Conservation (phyloP, 768 basidiomycete genomes). For the Amanita jacksonii region DNA sequence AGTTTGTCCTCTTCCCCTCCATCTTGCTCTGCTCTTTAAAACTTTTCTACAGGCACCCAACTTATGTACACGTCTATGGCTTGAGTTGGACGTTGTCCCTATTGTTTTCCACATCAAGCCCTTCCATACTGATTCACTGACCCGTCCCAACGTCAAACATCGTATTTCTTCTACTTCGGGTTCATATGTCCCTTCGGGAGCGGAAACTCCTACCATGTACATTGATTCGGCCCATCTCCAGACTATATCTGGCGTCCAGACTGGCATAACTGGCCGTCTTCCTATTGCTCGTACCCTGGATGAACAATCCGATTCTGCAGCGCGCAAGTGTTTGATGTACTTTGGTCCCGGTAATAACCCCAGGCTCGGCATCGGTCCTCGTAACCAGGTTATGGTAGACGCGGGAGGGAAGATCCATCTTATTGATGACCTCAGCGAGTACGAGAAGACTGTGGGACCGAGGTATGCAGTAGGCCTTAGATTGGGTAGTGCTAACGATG, state of each 20-base stretch:
- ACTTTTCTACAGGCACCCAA: conserved; percentile 50
- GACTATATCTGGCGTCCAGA: conserved; percentile 30
- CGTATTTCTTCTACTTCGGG: conserved; percentile 74
- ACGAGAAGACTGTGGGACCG: conserved; percentile 57
- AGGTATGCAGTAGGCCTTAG: conserved; percentile 26
- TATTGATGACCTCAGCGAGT: conserved; percentile 74
- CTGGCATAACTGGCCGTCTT: conserved; percentile 44
- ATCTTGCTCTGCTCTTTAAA: conserved; percentile 12
- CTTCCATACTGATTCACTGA: conserved; percentile 70
- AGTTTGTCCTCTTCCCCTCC: conserved; percentile 26
- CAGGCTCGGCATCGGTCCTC: conserved; percentile 68
- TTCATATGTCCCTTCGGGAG: conserved; percentile 67
- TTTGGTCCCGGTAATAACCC: conserved; percentile 80
- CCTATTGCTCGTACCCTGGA: conserved; percentile 72
- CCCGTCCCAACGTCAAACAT: conserved; percentile 74
- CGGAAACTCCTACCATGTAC: conserved; percentile 67
- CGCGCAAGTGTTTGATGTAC: conserved; percentile 77
- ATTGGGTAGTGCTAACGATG: conserved; percentile 7
- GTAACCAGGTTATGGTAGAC: conserved; percentile 85
- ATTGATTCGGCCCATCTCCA: conserved; percentile 48
- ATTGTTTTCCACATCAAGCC: conserved; percentile 82
- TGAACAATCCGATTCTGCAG: conserved; percentile 82
- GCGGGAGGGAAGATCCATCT: conserved; percentile 81
- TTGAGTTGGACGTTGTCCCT: conserved; percentile 76
- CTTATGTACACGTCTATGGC: conserved; percentile 79